phyloP scores from a whole-genome alignment of 768 basidiomycete genomes.

The Lactarius deliciosus region DNA sequence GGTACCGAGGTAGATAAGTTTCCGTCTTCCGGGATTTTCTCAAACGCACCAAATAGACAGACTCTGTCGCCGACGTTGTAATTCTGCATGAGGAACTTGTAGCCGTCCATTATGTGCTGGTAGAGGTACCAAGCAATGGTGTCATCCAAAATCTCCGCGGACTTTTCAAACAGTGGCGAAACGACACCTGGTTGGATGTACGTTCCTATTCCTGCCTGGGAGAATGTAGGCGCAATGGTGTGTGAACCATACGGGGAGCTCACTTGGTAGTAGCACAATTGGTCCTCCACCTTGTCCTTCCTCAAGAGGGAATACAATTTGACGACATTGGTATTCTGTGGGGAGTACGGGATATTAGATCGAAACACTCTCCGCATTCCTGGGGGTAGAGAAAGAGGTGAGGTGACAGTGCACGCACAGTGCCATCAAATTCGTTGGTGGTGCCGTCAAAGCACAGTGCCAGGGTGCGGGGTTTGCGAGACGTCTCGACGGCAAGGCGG shows the following conservation, averaged over 20 bases:
- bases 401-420: not conserved
- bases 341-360: slow-evolving; percentile 16
- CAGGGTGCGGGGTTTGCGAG: slow-evolving; percentile 21
- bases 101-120: slow-evolving; percentile 71
- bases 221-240: not conserved
- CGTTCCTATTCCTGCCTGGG: slow-evolving; percentile 47
- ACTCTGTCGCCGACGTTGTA: slow-evolving; percentile 69
- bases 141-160: slow-evolving; percentile 60
- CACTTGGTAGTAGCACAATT: slow-evolving; percentile 68
- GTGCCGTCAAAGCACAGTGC: slow-evolving; percentile 31
- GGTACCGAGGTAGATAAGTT: not conserved
- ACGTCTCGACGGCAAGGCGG: slow-evolving; percentile 24
- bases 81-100: slow-evolving; percentile 77
- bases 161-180: slow-evolving; percentile 55
- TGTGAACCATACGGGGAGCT: not conserved
- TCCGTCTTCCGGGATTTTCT: slow-evolving; percentile 12
- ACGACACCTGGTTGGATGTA: slow-evolving; percentile 67
- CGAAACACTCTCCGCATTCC: not conserved
- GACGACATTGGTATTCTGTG: slow-evolving; percentile 44
- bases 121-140: slow-evolving; percentile 79
- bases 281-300: slow-evolving; percentile 39
- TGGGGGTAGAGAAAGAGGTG: too few species aligned
- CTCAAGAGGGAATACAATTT: slow-evolving; percentile 40
- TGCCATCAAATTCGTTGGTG: slow-evolving; percentile 2
- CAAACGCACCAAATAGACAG: slow-evolving; percentile 60